Conservation (phyloP, 2,329 filamentous ascomycete species). For the Fusarium tjaetaba region DNA sequence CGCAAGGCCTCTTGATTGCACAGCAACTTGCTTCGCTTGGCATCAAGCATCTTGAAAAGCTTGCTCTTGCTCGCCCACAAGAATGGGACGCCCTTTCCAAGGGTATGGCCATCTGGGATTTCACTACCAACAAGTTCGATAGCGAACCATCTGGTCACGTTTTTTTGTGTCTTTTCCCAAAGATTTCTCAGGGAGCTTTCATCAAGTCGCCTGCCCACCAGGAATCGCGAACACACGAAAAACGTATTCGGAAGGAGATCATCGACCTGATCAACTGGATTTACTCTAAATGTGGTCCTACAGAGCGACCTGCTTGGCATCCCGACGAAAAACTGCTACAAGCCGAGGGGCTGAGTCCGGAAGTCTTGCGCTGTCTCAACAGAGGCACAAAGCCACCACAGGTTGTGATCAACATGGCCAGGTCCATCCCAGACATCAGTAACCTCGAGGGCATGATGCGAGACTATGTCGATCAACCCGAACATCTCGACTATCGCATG, state of each 20-base stretch:
- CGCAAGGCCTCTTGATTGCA: conserved; percentile 19
- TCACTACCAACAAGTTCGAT: conserved; percentile 25
- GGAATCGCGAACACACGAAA: neutral
- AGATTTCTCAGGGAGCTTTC: conserved; percentile 26
- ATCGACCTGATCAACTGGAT: neutral
- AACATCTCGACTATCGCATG: neutral
- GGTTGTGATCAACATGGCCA: conserved; percentile 9
- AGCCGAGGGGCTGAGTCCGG: neutral
- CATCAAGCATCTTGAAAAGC: conserved; percentile 30
- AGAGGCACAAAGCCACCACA: neutral
- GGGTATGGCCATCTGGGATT: conserved; percentile 45
- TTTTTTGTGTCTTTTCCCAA: conserved; percentile 42
- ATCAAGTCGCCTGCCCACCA: neutral
- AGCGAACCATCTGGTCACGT: conserved; percentile 34
- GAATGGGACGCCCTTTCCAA: conserved; percentile 39
- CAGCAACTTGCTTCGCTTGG: conserved; percentile 35
- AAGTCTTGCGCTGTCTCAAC: neutral
- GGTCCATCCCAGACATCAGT: conserved; percentile 12
- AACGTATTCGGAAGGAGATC: neutral
- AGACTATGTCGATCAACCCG: neutral
- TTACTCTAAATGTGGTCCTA: neutral
- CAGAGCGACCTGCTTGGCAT: neutral
- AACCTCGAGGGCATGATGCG: neutral
- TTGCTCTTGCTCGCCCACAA: conserved; percentile 36
- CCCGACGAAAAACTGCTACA: neutral